Conservation (phyloP, 2,329 filamentous ascomycete genomes). For the Fusarium domesticum region DNA sequence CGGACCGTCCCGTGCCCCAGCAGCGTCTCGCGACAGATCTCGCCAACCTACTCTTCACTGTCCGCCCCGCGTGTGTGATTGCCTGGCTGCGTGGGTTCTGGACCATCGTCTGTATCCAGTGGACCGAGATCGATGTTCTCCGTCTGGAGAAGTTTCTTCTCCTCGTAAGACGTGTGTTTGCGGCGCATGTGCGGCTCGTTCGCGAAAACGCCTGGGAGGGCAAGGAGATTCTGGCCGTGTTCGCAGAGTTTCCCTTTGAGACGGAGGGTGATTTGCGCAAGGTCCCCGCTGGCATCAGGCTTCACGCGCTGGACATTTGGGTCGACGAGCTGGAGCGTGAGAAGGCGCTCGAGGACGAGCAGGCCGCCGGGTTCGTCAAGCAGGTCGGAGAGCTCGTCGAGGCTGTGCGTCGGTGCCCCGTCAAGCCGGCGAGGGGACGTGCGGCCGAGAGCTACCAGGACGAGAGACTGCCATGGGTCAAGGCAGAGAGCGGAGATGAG, state of each 20-base stretch:
- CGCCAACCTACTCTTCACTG: conserved; percentile 59
- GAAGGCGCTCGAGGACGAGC: conserved; percentile 46
- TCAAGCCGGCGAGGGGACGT: conserved; percentile 69
- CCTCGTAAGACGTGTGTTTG: conserved; percentile 75
- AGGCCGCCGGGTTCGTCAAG: conserved; percentile 48
- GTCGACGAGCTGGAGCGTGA: conserved; percentile 82
- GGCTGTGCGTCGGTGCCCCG: conserved; percentile 55
- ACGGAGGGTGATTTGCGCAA: conserved; percentile 45
- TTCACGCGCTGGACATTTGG: conserved; percentile 89
- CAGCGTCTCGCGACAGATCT: conserved; percentile 79
- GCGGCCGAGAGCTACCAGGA: conserved; percentile 71
- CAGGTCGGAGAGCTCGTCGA: conserved; percentile 54
- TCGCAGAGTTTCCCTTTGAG: conserved; percentile 35
- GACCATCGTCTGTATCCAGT: conserved; percentile 67
- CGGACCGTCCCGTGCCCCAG: conserved; percentile 82
- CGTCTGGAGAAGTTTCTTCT: conserved; percentile 92
- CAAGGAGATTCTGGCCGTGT: conserved; percentile 27
- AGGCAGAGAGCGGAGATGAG: conserved; percentile 32
- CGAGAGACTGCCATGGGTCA: conserved; percentile 64
- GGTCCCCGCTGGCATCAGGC: conserved; percentile 77
- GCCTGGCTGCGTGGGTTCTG: conserved; percentile 65
- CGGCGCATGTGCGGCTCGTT: conserved; percentile 59
- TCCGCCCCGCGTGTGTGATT: conserved; percentile 47
- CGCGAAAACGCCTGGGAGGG: conserved; percentile 36
- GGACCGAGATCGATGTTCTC: conserved; percentile 70